These are phyloP conservation scores for Monosporozyma unispora DNA, from an alignment of 805 yeast species.

Conservation along the genomic window DNA sequence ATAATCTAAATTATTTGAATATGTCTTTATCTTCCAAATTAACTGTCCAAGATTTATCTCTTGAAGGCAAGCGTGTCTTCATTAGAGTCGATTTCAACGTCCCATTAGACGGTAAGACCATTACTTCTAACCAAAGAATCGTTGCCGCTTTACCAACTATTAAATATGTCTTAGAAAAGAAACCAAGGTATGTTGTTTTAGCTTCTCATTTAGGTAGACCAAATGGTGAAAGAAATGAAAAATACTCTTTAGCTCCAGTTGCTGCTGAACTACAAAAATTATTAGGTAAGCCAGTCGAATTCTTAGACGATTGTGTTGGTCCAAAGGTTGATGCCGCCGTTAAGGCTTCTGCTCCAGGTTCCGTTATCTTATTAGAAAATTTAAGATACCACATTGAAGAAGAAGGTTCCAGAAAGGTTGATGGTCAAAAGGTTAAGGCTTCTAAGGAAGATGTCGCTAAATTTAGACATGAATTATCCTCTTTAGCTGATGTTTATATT, in stretches of 20 bases:
- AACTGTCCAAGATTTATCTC: slow-evolving; percentile 83
- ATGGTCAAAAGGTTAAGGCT: slow-evolving; percentile 92
- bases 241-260: slow-evolving; percentile 90
- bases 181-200: slow-evolving; percentile 83
- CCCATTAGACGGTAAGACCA: slow-evolving; percentile 89
- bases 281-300: slow-evolving; percentile 64
- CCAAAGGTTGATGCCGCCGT: slow-evolving; percentile 76
- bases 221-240: slow-evolving; percentile 80
- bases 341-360: slow-evolving; percentile 64
- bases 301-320: slow-evolving; percentile 90
- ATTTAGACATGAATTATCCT: slow-evolving; percentile 84
- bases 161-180: slow-evolving; percentile 83
- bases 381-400: slow-evolving; percentile 97
- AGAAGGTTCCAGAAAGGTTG: slow-evolving; percentile 88
- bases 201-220: slow-evolving; percentile 99
- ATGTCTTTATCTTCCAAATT: slow-evolving; percentile 94
- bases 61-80: slow-evolving; percentile 89
- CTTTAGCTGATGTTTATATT: slow-evolving; percentile 93
- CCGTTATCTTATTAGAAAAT: slow-evolving; percentile 89
- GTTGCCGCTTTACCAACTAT: slow-evolving; percentile 99
- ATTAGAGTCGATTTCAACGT: slow-evolving; percentile 97
- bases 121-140: slow-evolving; percentile 99
- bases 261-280: slow-evolving; percentile 79
- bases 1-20: slow-evolving; percentile 6
- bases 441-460: slow-evolving; percentile 70